Base-by-base conservation (phyloP, 805 yeast species). In the Sungouiozyma ichnusensis region DNA sequence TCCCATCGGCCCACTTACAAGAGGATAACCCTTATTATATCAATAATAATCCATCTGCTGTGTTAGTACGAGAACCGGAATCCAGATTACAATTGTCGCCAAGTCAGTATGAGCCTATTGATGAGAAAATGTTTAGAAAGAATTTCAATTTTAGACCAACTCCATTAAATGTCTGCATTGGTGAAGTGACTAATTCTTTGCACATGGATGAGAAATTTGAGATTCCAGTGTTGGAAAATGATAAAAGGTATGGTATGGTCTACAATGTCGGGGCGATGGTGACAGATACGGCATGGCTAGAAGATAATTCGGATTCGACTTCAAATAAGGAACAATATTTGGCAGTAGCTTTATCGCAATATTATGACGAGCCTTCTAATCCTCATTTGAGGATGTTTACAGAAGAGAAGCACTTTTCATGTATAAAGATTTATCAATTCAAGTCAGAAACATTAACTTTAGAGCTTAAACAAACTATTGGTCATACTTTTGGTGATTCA, bases 211-310 rank as follows among this genome's bases (percentile, higher is more conserved):
- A 48, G 3, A 44, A 45, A 33, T 38, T 47, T 3, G 62, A 58
- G 20, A 54, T 61, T 36, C 65, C 65, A 1, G 43, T 50, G 2
- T 48, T 57, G 7, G 43, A 51, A 4, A 40, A 58, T 39, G 57
- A 55, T 2, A 41, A 52, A 4, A 59, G 73, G 20, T 58, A 53
- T 15, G 73, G 74, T 0, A 51, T 65, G 8, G 60, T 73, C 2
- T 38, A 72, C 15, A 74, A 75, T 48, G 62, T 68, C 0, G 82
- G 83, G 0, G 74, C 76, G 0, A 57, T 69, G 7, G 62, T 77
- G 1, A 71, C 81, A 0, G 71, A 75, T 16, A 52, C 72, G 44
- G 69, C 72, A 8, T 80, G 85, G 85, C 49, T 68, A 4, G 66
- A 64, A 1, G 57, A 55, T 6, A 54, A 61, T 3, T 47, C 51